Evolutionary conservation across 2,329 filamentous ascomycete genomes (phyloP).

Genomic region (Verticillium isaacii): DNA sequence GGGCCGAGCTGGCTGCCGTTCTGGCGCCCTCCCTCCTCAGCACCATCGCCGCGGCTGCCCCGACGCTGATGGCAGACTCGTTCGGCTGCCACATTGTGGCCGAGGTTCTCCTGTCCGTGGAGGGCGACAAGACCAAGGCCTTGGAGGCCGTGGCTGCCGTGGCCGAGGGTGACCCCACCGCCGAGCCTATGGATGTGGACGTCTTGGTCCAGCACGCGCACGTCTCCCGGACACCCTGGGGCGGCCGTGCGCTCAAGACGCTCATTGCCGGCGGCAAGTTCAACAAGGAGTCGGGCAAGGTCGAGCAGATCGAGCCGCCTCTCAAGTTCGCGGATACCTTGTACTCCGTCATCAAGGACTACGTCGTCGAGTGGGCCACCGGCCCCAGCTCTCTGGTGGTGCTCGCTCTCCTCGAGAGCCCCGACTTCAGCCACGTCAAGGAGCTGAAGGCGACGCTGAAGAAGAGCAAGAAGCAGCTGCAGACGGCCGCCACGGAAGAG

Average conservation of each 20-base stretch:
- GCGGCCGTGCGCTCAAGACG: slow-evolving; percentile 83
- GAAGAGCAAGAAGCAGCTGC: slow-evolving; percentile 66
- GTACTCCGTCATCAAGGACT: slow-evolving; percentile 74
- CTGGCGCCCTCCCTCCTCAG: slow-evolving; percentile 72
- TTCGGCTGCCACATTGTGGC: slow-evolving; percentile 85
- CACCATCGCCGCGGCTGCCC: slow-evolving; percentile 64
- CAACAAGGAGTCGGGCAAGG: slow-evolving; percentile 66
- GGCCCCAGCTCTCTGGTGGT: slow-evolving; percentile 84
- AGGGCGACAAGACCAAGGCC: slow-evolving; percentile 72
- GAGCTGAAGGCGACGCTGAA: slow-evolving; percentile 67
- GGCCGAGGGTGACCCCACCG: slow-evolving; percentile 51
- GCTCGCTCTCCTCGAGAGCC: slow-evolving; percentile 72
- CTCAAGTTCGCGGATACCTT: slow-evolving; percentile 76
- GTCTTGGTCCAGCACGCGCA: slow-evolving; percentile 30
- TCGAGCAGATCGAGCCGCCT: slow-evolving; percentile 68
- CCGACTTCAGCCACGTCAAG: slow-evolving; percentile 61
- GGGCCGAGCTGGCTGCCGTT: slow-evolving; percentile 69
- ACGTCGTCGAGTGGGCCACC: slow-evolving; percentile 78
- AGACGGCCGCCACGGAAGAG: slow-evolving; percentile 60
- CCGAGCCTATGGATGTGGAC: slow-evolving; percentile 23
- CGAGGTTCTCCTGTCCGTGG: slow-evolving; percentile 72
- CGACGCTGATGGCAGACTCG: slow-evolving; percentile 65
- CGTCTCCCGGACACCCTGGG: slow-evolving; percentile 56
- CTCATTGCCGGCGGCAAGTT: slow-evolving; percentile 86
- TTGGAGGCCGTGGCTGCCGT: slow-evolving; percentile 64